Evolutionary conservation across 2,329 filamentous ascomycete genomes (phyloP).

Genomic region (Fusarium illudens): DNA sequence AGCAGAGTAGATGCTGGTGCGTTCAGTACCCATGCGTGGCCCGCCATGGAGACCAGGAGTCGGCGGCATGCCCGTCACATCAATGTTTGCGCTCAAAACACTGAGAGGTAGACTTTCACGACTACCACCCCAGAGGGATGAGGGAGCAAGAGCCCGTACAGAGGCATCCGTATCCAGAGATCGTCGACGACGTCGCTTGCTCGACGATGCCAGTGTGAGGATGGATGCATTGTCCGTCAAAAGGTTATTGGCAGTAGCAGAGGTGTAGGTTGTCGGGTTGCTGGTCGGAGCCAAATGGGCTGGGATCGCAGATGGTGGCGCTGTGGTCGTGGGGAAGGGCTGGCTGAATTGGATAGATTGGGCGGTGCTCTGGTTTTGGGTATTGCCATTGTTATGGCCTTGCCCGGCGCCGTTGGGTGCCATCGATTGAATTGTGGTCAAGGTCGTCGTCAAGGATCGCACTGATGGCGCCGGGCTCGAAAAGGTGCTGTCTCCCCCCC

Average conservation of each 20-base stretch:
- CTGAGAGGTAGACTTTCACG: constrained; percentile 82
- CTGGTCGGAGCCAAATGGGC: constrained; percentile 68
- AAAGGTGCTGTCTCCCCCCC: constrained; percentile 79
- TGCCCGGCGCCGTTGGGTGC: constrained; percentile 61
- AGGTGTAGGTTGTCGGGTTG: constrained; percentile 76
- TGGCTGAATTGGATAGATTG: constrained; percentile 70
- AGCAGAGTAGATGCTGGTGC: constrained; percentile 83
- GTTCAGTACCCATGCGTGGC: constrained; percentile 61
- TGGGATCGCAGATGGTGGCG: constrained; percentile 77
- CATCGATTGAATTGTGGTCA: constrained; percentile 85
- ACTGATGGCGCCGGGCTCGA: constrained; percentile 84
- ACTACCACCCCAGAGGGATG: constrained; percentile 82
- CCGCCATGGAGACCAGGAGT: constrained; percentile 63
- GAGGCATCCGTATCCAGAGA: constrained; percentile 89
- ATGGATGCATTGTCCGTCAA: constrained; percentile 88
- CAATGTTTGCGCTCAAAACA: constrained; percentile 76
- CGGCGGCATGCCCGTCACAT: constrained; percentile 55
- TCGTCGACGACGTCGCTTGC: constrained; percentile 77
- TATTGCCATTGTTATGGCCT: constrained; percentile 46
- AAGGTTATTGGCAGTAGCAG: constrained; percentile 83
- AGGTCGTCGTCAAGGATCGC: constrained; percentile 80
- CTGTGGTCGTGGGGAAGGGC: constrained; percentile 68
- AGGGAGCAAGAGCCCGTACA: constrained; percentile 83
- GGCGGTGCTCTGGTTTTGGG: constrained; percentile 50
- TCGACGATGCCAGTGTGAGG: constrained; percentile 82